Evolutionary conservation across 2,329 filamentous ascomycete genomes (phyloP), one percentile per base, ranked within the genome.

Genomic region (Orbilia brochopaga): DNA sequence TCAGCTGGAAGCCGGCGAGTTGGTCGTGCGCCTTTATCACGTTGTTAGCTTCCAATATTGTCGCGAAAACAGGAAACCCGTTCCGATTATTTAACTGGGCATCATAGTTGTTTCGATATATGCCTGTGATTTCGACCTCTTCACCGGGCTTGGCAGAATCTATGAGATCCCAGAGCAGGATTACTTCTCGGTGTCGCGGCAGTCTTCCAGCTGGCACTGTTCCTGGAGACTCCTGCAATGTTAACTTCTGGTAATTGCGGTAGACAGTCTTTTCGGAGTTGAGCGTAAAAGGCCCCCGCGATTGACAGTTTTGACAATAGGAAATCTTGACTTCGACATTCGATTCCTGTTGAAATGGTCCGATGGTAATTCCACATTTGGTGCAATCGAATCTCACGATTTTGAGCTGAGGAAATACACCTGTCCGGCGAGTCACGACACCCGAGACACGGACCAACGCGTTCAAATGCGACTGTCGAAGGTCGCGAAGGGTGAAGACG

Each of bases 201-300:
- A 99, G 85, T 80, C 94, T 92, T 77, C 94, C 94, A 37, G 95
- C 92, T 2, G 94, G 95, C 1, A 99, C 94, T 5, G 94, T 97
- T 61, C 94, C 95, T 2, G 94, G 94, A 0, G 95, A 96, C 80
- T 99, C 94, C 78, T 99, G 94, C 11, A 99, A 85, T 0, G 94
- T 99, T 76, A 99, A 83, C 79, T 97, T 99, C 80, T 99, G 94
- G 81, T 97, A 99, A 80, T 99, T 99, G 74, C 94, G 90, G 81
- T 99, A 99, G 15, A 99, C 90, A 0, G 94, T 99, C 83, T 96
- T 95, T 79, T 97, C 94, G 2, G 92, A 94, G 81, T 97, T 97
- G 75, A 99, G 83, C 0, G 89, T 96, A 78, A 99, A 99, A 0
- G 94, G 95, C 0, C 94, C 94, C 44, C 91, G 88, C 42, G 91